Percentiles rank a stretch among this genome's conserved stretches.
These are phyloP conservation scores for Coprinellus aureogranulatus DNA, from an alignment of 768 basidiomycete species.

Conservation along the genomic window DNA sequence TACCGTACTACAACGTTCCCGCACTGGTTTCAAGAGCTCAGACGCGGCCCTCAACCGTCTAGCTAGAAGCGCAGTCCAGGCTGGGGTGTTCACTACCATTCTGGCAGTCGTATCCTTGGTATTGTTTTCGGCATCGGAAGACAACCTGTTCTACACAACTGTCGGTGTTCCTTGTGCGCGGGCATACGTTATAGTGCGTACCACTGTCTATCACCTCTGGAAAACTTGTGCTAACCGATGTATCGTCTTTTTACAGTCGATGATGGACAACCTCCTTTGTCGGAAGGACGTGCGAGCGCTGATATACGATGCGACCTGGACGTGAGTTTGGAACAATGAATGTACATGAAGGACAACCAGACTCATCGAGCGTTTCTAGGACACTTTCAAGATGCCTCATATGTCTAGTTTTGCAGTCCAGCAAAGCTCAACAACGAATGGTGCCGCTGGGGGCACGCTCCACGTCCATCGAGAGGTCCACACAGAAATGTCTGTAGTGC, in stretches of 20 bases:
- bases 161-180: not conserved
- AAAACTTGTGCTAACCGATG: not conserved
- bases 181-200: not conserved
- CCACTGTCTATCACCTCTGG: not conserved
- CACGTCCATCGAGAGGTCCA: not conserved
- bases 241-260: not conserved
- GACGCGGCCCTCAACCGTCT: slow-evolving; percentile 8
- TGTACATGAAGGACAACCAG: too few species aligned
- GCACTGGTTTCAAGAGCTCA: slow-evolving; percentile 1
- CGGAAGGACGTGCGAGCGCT: not conserved
- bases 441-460: not conserved
- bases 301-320: too few species aligned
- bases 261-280: not conserved
- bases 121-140: not conserved
- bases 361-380: not conserved
- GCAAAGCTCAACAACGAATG: too few species aligned
- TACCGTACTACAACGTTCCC: not conserved
- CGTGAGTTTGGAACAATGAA: too few species aligned
- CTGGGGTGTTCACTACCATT: not conserved
- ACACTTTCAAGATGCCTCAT: not conserved
- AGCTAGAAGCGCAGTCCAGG: not conserved
- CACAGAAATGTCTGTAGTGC: too few species aligned
- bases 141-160: slow-evolving; percentile 2
- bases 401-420: not conserved
- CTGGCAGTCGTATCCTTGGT: not conserved